Evolutionary conservation across 257 asterid genomes (phyloP), one percentile per base, ranked within the genome.

Genomic region (Capsicum chinense): DNA sequence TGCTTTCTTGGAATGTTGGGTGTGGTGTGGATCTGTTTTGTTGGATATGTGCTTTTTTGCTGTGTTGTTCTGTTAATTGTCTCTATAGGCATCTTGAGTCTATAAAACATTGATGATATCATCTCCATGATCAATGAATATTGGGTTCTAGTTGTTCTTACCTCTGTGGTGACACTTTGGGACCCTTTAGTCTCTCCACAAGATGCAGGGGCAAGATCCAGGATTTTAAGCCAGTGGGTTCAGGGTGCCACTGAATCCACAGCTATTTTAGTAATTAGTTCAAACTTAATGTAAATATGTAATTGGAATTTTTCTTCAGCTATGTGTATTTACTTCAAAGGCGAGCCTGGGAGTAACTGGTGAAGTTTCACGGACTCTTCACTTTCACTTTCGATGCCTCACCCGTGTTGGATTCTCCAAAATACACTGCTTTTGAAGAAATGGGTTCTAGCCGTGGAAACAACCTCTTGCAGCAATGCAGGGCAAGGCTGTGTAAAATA

Each of bases 11-110:
- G 60, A 7, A 42, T 81, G 84, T 59, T 81, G 84, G 33, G 33
- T 26, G 33, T 26, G 84, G 84, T 81, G 47, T 67, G 74, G 60
- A 82, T 82, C 78, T 82, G 78, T 48, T 57, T 63, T 82, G 19
- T 52, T 63, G 35, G 21, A 39, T 1, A 11, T n/a, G 56, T 44
- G 84, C 15, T 50, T 66, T 70, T 15, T 80, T 59, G 63, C 11
- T 76, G 64, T 78, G 5, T 78, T 78, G 4, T 78, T 52, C 14
- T 54, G 47, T 74, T 19, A 74, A 19, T 19, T 73, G 60, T 54
- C 59, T 48, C 16, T 73, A 76, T 21, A 26, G 48, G 14, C 26
- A 78, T 54, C 26, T 54, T 54, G 81, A 78, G 48, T 54, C 21
- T 7, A 14, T 47, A 76, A 52, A 52, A 50, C 47, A 44, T 74